These are phyloP conservation scores for Pseudozyma hubeiensis DNA, from an alignment of 1,284 basidiomycete species.

Conservation along the genomic window DNA sequence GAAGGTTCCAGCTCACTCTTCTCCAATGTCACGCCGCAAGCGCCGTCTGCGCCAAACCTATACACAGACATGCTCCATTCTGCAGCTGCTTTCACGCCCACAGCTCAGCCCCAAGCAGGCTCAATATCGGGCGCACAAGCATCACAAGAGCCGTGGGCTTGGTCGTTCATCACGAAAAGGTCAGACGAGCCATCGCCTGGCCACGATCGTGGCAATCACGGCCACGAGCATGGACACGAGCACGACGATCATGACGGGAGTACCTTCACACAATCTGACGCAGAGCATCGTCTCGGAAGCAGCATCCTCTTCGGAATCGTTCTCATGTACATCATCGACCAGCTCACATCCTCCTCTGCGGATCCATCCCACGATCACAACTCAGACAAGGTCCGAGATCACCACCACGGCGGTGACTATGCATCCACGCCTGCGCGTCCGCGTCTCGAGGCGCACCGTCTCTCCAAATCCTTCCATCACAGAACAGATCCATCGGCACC, in stretches of 20 bases:
- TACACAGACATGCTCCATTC: slow-evolving; percentile 18
- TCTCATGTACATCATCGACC: slow-evolving; percentile 62
- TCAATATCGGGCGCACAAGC: neutral
- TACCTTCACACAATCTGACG: slow-evolving; percentile 18
- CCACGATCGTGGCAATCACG: slow-evolving; percentile 11
- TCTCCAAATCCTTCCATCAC: slow-evolving; percentile 43
- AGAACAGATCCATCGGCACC: slow-evolving; percentile 11
- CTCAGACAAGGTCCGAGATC: slow-evolving; percentile 16
- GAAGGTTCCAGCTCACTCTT: slow-evolving; percentile 58
- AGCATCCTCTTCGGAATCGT: slow-evolving; percentile 63
- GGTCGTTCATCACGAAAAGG: slow-evolving; percentile 42
- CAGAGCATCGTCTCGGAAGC: slow-evolving; percentile 54
- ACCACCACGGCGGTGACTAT: slow-evolving; percentile 17
- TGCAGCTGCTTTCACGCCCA: slow-evolving; percentile 3
- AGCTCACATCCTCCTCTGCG: slow-evolving; percentile 25
- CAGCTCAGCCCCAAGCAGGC: slow-evolving; percentile 5
- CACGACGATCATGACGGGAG: slow-evolving; percentile 1
- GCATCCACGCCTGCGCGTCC: slow-evolving; percentile 14
- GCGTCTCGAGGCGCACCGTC: slow-evolving; percentile 44
- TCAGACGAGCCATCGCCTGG: slow-evolving; percentile 3
- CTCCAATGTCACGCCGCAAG: slow-evolving; percentile 15
- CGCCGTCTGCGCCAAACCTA: slow-evolving; percentile 4
- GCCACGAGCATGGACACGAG: slow-evolving; percentile 23
- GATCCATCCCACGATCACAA: slow-evolving; percentile 4
- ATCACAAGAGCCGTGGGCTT: slow-evolving; percentile 26